Evolutionary conservation across 257 asterid species (phyloP).

Genomic region (Oldenlandia corymbosa): DNA sequence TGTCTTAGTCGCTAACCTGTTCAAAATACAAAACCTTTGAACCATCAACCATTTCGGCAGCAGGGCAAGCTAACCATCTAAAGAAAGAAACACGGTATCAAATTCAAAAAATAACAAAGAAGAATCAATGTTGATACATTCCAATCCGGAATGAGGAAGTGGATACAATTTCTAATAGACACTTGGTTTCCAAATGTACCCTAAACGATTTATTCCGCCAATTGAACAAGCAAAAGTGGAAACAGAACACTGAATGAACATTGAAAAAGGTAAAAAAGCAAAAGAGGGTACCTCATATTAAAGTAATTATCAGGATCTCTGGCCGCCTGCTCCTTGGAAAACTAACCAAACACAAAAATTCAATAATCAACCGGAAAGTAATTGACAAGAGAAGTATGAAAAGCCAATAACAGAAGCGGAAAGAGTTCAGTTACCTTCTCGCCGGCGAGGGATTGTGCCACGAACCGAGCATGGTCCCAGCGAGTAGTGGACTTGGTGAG

Average conservation of each 20-base stretch:
- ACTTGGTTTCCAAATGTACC: neutral
- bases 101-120: neutral
- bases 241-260: neutral
- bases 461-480: conserved; percentile 92
- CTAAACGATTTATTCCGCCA: neutral
- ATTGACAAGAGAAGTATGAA: neutral
- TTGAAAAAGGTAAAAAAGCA: neutral
- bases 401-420: no score
- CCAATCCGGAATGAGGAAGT: neutral
- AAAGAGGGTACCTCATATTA: conserved; percentile 65
- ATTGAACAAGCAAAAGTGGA: neutral
- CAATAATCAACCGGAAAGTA: neutral
- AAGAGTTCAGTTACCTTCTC: conserved; percentile 51
- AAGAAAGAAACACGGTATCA: conserved; percentile 10
- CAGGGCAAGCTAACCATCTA: conserved; percentile 94
- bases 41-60: conserved; percentile 96
- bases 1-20: conserved; percentile 43
- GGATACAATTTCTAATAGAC: neutral
- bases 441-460: conserved; percentile 88
- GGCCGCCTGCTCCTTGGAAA: conserved; percentile 88
- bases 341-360: conserved; percentile 30
- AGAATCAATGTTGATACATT: neutral
- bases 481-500: conserved; percentile 94
- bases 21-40: conserved; percentile 92
- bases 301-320: conserved; percentile 94